Base-by-base conservation (phyloP, 192 early-diverging fungal genomes). In the Coemansia sp. region DNA sequence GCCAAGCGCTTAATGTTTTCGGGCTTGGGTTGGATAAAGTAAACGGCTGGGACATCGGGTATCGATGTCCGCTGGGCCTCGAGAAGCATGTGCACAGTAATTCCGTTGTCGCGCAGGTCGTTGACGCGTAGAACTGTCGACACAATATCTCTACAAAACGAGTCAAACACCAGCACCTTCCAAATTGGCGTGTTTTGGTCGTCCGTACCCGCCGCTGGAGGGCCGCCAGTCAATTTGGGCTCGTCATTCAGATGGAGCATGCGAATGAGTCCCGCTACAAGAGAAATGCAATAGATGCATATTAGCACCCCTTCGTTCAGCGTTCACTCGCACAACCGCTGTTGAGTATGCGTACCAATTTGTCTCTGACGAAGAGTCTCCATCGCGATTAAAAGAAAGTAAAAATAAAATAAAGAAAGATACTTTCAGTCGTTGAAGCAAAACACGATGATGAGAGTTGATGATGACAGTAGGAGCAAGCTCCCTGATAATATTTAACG, bases 101-200 rank as follows among this genome's bases (percentile, higher is more conserved):
- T 89, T 40, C 98, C 98, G 78, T 92, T 91, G 62, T 97, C 94
- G 38, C 98, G 90, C 67, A 99, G 86, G 76, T 99, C 95, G 76
- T 94, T 96, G 7, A 99, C 94, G 59, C 95, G 94, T 54, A 98
- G 85, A 12, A 98, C 89, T n/a, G 97, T 97, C 20, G 96, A 98
- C 61, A 99, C 97, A 62, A 98, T 88, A 79, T 97, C 95, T 63
- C 94, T 93, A 38, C 95, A 93, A 71, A 93, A 91, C 70, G 89
- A 82, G 82, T 99, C 98, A 84, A 98, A 96, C 36, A 99, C 87
- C 44, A 99, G 80, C 6, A 98, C 96, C 70, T 98, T 99, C 98
- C 98, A 99, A 63, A 97, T 92, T 1, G 93, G 88, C 54, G 66
- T 54, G 10, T 51, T 67, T 2, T 52, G 52, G 18, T 71, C 68